These are phyloP conservation scores for Rostrohypoxylon terebratum DNA, from an alignment of 495 filamentous ascomycete species.

Conservation along the genomic window DNA sequence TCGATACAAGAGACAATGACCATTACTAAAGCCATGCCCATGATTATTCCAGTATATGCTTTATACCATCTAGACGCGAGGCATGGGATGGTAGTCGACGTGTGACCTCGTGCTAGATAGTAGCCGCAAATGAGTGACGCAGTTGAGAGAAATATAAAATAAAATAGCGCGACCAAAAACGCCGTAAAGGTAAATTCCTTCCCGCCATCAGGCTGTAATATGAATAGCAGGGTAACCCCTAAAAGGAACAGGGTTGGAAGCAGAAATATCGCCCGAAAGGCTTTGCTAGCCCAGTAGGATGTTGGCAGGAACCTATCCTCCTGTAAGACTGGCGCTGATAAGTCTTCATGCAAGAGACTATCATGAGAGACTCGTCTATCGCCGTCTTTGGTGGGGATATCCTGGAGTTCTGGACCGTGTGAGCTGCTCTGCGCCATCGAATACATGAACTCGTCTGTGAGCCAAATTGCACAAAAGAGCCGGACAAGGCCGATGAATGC, in stretches of 20 bases:
- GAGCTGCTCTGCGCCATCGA: conserved; percentile 3
- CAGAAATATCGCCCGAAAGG: conserved; percentile 42
- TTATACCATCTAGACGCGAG: conserved; percentile 36
- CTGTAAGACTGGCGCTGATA: neutral
- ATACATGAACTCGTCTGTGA: conserved; percentile 24
- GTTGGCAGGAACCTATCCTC: conserved; percentile 23
- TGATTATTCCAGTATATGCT: conserved; percentile 31
- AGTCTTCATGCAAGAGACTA: conserved; percentile 4
- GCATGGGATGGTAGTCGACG: conserved; percentile 36
- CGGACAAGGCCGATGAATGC: conserved; percentile 26
- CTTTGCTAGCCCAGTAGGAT: conserved; percentile 15
- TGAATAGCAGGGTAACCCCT: conserved; percentile 28
- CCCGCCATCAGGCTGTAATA: conserved; percentile 13
- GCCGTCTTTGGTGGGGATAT: neutral
- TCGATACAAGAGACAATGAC: conserved; percentile 32
- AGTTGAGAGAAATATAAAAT: conserved; percentile 26
- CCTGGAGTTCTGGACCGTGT: neutral
- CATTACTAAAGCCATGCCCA: conserved; percentile 20
- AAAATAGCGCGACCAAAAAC: conserved; percentile 28
- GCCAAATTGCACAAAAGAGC: conserved; percentile 24
- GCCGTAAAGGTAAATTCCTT: conserved; percentile 17
- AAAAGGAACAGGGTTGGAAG: conserved; percentile 38
- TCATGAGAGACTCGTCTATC: conserved; percentile 7
- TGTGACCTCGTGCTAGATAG: conserved; percentile 24
- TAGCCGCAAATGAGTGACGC: conserved; percentile 10